Evolutionary conservation across 352 stramenopile genomes (phyloP).

Genomic region (Salisapilia sapeloensis): DNA sequence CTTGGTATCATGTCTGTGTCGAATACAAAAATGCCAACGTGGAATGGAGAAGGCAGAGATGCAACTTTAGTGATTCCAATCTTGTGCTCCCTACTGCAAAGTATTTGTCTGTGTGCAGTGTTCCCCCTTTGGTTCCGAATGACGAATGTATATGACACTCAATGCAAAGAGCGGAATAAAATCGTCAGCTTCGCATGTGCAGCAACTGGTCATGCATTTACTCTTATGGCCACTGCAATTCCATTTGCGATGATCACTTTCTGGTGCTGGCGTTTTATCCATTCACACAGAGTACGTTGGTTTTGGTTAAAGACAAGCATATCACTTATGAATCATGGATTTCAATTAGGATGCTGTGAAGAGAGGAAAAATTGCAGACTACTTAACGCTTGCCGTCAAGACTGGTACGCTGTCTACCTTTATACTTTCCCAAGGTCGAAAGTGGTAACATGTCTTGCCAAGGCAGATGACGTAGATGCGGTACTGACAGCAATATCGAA

Average conservation of each 20-base stretch:
- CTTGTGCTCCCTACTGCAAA: constrained; percentile 32
- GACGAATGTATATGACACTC: constrained; percentile 21
- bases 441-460: too few relatives aligned
- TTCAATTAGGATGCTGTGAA: constrained; percentile 15
- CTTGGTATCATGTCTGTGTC: constrained; percentile 30
- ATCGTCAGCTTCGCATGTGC: constrained; percentile 48
- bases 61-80: constrained; percentile 31
- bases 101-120: constrained; percentile 16
- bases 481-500: constrained; percentile 54
- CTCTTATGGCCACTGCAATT: constrained; percentile 19
- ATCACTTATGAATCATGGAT: not conserved
- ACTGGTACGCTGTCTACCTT: constrained; percentile 10
- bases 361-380: constrained; percentile 25
- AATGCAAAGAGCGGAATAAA: constrained; percentile 17
- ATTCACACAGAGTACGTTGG: constrained; percentile 35
- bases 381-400: constrained; percentile 60
- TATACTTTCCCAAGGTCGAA: too few relatives aligned
- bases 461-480: constrained; percentile 49
- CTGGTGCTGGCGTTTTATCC: constrained; percentile 31
- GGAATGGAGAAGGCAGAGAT: constrained; percentile 45
- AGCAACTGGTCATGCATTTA: constrained; percentile 13
- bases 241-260: constrained; percentile 25
- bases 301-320: not conserved
- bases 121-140: constrained; percentile 44
- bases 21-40: constrained; percentile 46